Evolutionary conservation across 495 filamentous ascomycete species (phyloP).

Genomic region (Xylaria venustula): DNA sequence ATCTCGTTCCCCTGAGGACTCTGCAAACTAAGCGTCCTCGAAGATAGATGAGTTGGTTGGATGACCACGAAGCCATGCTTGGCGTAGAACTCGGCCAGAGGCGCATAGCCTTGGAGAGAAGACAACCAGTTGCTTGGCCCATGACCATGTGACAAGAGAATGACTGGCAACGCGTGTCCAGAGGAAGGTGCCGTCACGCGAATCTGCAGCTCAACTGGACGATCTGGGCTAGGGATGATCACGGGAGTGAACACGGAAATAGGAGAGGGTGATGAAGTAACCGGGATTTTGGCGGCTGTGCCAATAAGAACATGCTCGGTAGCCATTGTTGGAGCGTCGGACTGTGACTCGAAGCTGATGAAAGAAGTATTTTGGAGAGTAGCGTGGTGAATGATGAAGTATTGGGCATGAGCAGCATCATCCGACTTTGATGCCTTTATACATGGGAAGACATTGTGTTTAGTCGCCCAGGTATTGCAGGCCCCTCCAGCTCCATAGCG

Average conservation of each 20-base stretch:
- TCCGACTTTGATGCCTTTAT: too few relatives aligned
- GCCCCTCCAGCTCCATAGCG: too few relatives aligned
- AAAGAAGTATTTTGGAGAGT: too few relatives aligned
- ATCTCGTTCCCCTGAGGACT: constrained; percentile 22
- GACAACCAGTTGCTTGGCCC: constrained; percentile 37
- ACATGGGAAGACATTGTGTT: too few relatives aligned
- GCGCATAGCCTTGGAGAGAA: constrained; percentile 40
- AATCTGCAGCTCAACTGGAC: constrained; percentile 31
- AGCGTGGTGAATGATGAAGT: too few relatives aligned
- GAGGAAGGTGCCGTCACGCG: constrained; percentile 32
- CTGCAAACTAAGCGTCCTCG: constrained; percentile 29
- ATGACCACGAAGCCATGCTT: constrained; percentile 47
- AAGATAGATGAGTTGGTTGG: constrained; percentile 46
- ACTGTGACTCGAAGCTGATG: too few relatives aligned
- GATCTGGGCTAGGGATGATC: constrained; percentile 28
- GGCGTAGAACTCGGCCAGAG: constrained; percentile 46
- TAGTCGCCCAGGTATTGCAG: too few relatives aligned
- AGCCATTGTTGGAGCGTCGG: too few relatives aligned
- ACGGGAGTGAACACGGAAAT: constrained; percentile 41
- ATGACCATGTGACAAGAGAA: constrained; percentile 40
- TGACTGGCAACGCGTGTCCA: constrained; percentile 37
- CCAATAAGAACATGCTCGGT: constrained; percentile 37
- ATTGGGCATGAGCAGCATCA: too few relatives aligned
- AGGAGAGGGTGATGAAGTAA: constrained; percentile 27
- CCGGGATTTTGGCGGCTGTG: constrained; percentile 37